phyloP scores from a whole-genome alignment of 75 land plant genomes.

The Sequoiadendron giganteum region DNA sequence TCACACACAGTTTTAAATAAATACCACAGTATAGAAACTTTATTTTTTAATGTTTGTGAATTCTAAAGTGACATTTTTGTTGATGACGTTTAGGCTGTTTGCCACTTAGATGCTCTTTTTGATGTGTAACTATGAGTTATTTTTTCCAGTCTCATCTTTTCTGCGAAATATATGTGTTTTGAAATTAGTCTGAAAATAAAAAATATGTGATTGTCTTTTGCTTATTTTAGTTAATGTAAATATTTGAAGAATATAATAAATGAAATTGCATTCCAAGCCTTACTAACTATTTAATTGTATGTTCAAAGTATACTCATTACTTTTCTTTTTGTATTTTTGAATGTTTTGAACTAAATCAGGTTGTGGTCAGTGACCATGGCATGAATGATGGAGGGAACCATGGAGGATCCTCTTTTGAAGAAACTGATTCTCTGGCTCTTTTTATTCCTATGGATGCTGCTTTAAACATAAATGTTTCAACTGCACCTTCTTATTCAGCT shows the following conservation, averaged over 20 bases:
- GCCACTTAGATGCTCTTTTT: not conserved
- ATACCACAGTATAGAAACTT: not conserved
- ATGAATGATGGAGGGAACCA: constrained; percentile 94
- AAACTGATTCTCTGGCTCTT: constrained; percentile 79
- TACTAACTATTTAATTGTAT: not conserved
- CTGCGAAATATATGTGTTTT: not conserved
- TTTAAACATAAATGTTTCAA: constrained; percentile 5
- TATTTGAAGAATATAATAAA: not conserved
- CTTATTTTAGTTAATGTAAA: not conserved
- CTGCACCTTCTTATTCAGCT: constrained; percentile 20
- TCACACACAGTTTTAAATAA: not conserved
- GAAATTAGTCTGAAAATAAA: not conserved
- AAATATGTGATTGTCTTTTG: not conserved
- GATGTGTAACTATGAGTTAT: not conserved
- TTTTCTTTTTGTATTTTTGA: not conserved
- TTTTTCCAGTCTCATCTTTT: not conserved
- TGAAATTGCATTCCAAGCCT: not conserved
- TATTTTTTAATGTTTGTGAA: not conserved
- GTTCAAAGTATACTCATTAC: not conserved
- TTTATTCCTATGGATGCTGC: constrained; percentile 41
- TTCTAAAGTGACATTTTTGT: not conserved
- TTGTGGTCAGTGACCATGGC: constrained; percentile 94
- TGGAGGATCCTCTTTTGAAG: constrained; percentile 96
- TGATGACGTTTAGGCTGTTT: not conserved
- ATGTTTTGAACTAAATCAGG: constrained; percentile 28